These are phyloP conservation scores for Neckera pumila DNA, from an alignment of 225 moss, liverwort and hornwort genomes.

Conservation along the genomic window DNA sequence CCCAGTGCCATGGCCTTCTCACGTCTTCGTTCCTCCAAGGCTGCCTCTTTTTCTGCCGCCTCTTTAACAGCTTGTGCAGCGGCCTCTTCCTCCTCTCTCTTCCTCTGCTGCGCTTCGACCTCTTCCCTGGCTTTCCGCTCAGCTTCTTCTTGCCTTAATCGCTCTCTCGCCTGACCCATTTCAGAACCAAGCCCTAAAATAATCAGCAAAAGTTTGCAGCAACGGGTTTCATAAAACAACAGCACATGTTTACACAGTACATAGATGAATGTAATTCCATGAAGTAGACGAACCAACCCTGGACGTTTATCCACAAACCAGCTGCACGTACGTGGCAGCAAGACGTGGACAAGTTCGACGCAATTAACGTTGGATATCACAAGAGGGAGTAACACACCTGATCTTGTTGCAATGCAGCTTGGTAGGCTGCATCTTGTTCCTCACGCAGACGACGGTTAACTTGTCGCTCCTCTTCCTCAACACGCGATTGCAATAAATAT, in stretches of 20 bases:
- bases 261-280: background rate
- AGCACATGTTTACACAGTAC: background rate
- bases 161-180: conserved; percentile 65
- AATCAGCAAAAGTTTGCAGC: background rate
- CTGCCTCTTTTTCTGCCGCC: conserved; percentile 66
- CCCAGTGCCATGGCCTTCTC: conserved; percentile 84
- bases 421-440: conserved; percentile 95
- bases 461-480: conserved; percentile 96
- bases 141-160: conserved; percentile 62
- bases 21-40: conserved; percentile 65
- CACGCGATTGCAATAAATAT: conserved; percentile 79
- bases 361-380: background rate
- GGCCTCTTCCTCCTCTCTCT: conserved; percentile 65
- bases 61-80: conserved; percentile 58
- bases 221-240: background rate
- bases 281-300: background rate
- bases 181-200: background rate
- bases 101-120: conserved; percentile 64
- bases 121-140: conserved; percentile 63
- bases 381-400: conserved; percentile 38
- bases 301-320: background rate
- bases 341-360: background rate
- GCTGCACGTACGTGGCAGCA: background rate
- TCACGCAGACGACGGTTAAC: conserved; percentile 82
- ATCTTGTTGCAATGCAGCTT: conserved; percentile 86